Percentiles rank a stretch among this genome's conserved stretches.
Evolutionary conservation across 148 eudicot genomes (phyloP).

Genomic region (Limonium bicolor): DNA sequence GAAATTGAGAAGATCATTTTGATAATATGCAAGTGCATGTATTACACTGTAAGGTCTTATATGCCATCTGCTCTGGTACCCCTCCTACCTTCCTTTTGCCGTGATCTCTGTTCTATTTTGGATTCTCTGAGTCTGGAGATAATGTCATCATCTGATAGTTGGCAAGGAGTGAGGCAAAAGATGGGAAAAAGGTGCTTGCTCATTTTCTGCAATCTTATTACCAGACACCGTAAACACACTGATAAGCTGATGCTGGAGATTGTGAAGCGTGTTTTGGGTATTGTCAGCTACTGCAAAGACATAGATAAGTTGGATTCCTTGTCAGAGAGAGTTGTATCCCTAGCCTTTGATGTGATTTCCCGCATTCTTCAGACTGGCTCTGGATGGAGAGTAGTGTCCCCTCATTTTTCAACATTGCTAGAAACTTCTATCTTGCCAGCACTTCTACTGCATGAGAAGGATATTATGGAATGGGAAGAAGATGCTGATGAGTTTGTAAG

Average conservation of each 20-base stretch:
- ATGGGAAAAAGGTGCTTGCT: slow-evolving; percentile 63
- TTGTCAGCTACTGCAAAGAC: slow-evolving; percentile 26
- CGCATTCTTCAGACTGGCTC: slow-evolving; percentile 73
- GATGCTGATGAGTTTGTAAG: slow-evolving; percentile 69
- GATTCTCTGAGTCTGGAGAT: slow-evolving; percentile 33
- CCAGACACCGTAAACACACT: slow-evolving; percentile 60
- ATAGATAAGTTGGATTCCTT: slow-evolving; percentile 43
- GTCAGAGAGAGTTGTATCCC: slow-evolving; percentile 54
- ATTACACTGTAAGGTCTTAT: slow-evolving; percentile 62
- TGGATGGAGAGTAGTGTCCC: slow-evolving; percentile 76
- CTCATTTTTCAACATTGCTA: slow-evolving; percentile 52
- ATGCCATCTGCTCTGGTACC: slow-evolving; percentile 62
- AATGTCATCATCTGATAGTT: slow-evolving; percentile 20
- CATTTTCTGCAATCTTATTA: slow-evolving; percentile 46
- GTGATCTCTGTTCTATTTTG: slow-evolving; percentile 36
- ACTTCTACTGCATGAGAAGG: slow-evolving; percentile 54
- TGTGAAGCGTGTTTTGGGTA: slow-evolving; percentile 27
- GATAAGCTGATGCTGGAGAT: slow-evolving; percentile 70
- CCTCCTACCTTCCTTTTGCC: slow-evolving; percentile 34
- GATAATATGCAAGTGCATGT: slow-evolving; percentile 45
- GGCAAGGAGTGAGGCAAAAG: slow-evolving; percentile 36
- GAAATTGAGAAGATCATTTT: slow-evolving; percentile 45
- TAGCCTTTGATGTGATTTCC: slow-evolving; percentile 68
- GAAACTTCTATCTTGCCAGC: slow-evolving; percentile 58
- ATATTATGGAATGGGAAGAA: slow-evolving; percentile 69